These are phyloP conservation scores for Didymella sp. DNA, from an alignment of 2,329 filamentous ascomycete genomes.

Conservation along the genomic window DNA sequence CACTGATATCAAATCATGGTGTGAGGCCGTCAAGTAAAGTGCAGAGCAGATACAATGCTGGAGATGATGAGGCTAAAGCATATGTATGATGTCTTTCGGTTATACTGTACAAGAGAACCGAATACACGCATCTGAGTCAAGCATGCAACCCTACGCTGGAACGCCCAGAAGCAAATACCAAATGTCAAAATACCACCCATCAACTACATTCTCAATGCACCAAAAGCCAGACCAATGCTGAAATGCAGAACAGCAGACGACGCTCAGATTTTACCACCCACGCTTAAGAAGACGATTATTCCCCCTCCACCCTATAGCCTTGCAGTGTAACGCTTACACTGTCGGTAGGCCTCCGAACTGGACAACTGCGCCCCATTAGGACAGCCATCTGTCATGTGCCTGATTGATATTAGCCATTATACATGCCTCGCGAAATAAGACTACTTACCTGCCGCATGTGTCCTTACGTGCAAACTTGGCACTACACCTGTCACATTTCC, in stretches of 20 bases:
- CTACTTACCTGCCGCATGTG: slow-evolving; percentile 74
- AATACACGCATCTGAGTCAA: neutral
- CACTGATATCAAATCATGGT: neutral
- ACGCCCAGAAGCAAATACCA: neutral
- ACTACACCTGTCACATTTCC: slow-evolving; percentile 73
- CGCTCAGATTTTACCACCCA: slow-evolving; percentile 16
- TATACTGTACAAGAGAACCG: neutral
- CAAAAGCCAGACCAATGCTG: neutral
- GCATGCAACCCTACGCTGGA: neutral
- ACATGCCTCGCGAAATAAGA: neutral
- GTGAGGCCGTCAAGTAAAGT: neutral
- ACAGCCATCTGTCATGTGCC: slow-evolving; percentile 80
- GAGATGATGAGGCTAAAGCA: neutral
- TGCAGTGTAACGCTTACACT: slow-evolving; percentile 4
- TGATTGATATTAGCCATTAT: slow-evolving; percentile 48
- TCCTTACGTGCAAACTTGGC: slow-evolving; percentile 80
- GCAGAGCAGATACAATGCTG: neutral
- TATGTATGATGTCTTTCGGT: neutral
- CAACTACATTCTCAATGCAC: neutral
- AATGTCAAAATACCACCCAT: neutral
- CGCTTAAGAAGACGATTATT: slow-evolving; percentile 8
- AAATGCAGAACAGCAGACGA: slow-evolving; percentile 5
- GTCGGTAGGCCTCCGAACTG: slow-evolving; percentile 17
- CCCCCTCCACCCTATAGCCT: slow-evolving; percentile 2
- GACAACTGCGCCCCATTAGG: slow-evolving; percentile 60